Base-by-base conservation (phyloP, 306 rosid species). In the Cucurbita maxima region DNA sequence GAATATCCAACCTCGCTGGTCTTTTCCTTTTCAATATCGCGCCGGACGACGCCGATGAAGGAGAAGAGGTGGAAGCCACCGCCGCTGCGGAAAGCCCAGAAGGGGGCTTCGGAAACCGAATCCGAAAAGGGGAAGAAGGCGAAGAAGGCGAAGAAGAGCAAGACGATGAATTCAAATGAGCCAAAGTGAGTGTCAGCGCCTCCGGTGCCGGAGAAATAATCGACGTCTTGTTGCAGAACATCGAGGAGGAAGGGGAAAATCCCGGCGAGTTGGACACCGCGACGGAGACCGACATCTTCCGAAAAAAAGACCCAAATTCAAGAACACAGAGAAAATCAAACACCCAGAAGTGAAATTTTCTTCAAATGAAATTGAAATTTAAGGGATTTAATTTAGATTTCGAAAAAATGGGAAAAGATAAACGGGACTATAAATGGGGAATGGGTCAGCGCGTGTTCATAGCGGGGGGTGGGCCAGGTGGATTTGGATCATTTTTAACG, bases 11-110 rank as follows among this genome's bases (percentile, higher is more conserved):
- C 84, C 82, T 86, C 0, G 88, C 73, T 1, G 99, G 99, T 64
- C 99, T 81, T 77, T 94, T 94, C 84, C 99, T 87, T 88, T 94
- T 94, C 88, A 87, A 78, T 9, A 84, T 83, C 61, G 97, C 7
- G 60, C 36, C 81, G 0, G 89, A 85, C 2, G 96, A 84, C 13
- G 87, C 64, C 0, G 85, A 30, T 0, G 63, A 50, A 2, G 81
- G 22, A 19, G 60, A 30, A 64, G 76, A 6, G 56, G 59, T 44
- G 1, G 84, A 41, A 1, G 73, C 54, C 1, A 81, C 41, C 7
- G 75, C 52, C 16, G 16, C 51, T 7, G 75, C 53, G 7, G 89
- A 79, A 5, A 88, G 76, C 54, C 74, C 83, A n/a, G 86, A 55
- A 0, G 79, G 90, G 2, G 85, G 86, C 75, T 89, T 89, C 2